Percentiles rank a stretch among this genome's conserved stretches.
phyloP scores from a whole-genome alignment of 805 yeast species.

The Maudiozyma saulgeensis region DNA sequence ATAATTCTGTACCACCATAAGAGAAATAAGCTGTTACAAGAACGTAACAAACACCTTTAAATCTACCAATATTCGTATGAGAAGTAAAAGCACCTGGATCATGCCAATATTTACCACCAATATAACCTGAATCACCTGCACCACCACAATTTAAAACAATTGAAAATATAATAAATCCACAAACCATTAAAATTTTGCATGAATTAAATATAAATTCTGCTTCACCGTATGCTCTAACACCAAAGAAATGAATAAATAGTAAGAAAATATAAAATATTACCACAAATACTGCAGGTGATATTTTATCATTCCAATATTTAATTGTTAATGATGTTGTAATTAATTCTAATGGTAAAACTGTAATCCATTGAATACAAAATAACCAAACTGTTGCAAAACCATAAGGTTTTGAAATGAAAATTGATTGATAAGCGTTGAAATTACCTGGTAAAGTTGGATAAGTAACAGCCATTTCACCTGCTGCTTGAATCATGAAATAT shows the following conservation, averaged over 20 bases:
- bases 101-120: conserved; percentile 54
- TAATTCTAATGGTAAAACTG: conserved; percentile 55
- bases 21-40: conserved; percentile 57
- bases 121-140: conserved; percentile 41
- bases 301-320: conserved; percentile 38
- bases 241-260: conserved; percentile 44
- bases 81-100: conserved; percentile 42
- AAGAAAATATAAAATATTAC: conserved; percentile 45
- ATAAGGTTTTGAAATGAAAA: conserved; percentile 52
- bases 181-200: conserved; percentile 46
- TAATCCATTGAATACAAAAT: conserved; percentile 54
- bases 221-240: conserved; percentile 63
- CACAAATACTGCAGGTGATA: conserved; percentile 48
- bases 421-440: conserved; percentile 32
- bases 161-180: conserved; percentile 50
- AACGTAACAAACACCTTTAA: conserved; percentile 58
- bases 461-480: conserved; percentile 35
- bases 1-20: conserved; percentile 58
- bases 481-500: conserved; percentile 46
- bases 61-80: conserved; percentile 29
- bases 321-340: conserved; percentile 49
- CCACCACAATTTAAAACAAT: conserved; percentile 53
- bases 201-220: conserved; percentile 51
- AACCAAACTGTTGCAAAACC: conserved; percentile 71
- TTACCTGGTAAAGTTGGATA: conserved; percentile 34